Evolutionary conservation across 805 yeast genomes (phyloP).

Genomic region (Yamadazyma laniorum): DNA sequence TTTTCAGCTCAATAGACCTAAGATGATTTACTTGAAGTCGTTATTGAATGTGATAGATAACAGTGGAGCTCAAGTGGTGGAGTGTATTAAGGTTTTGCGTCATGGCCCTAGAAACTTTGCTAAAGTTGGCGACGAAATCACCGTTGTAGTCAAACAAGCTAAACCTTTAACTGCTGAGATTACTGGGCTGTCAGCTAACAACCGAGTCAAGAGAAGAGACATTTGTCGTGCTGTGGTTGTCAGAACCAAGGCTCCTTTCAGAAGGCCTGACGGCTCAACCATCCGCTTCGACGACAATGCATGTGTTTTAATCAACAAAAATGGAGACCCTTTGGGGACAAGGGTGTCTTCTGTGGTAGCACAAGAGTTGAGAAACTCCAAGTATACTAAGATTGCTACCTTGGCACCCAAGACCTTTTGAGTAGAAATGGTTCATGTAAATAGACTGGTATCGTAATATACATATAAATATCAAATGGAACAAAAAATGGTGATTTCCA

Average conservation of each 20-base stretch:
- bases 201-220: constrained; percentile 91
- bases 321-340: constrained; percentile 91
- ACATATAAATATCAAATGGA: too few species aligned
- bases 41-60: constrained; percentile 89
- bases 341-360: constrained; percentile 91
- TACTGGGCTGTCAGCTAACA: constrained; percentile 70
- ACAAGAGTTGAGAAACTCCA: constrained; percentile 79
- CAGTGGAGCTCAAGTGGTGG: constrained; percentile 92
- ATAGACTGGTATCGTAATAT: not conserved
- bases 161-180: constrained; percentile 69
- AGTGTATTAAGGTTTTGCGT: constrained; percentile 91
- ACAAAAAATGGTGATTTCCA: too few species aligned
- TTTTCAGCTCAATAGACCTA: constrained; percentile 1
- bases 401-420: constrained; percentile 72
- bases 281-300: constrained; percentile 94
- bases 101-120: constrained; percentile 86
- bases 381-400: constrained; percentile 81
- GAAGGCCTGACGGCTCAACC: constrained; percentile 83
- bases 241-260: constrained; percentile 77
- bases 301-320: constrained; percentile 89
- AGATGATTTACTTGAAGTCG: constrained; percentile 86
- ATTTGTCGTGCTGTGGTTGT: constrained; percentile 94
- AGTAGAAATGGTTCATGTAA: not conserved
- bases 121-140: constrained; percentile 85
- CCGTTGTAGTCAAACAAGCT: constrained; percentile 91